Percentiles rank a stretch among this genome's conserved stretches.
Evolutionary conservation across 202 grass and related monocot genomes (phyloP).

Genomic region (Panicum virgatum): DNA sequence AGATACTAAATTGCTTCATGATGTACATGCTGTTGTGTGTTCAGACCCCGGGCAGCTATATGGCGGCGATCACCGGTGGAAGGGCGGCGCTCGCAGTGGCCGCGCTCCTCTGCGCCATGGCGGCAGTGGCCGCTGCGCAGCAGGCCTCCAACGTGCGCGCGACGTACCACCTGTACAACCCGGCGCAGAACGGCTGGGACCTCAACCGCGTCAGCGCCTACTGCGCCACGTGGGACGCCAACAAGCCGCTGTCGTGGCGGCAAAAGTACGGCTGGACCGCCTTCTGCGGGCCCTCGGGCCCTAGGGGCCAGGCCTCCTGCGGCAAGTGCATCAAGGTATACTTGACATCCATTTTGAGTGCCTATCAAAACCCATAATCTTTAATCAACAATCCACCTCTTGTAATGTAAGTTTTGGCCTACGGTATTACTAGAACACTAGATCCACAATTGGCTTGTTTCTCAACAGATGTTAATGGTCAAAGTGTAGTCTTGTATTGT

Average conservation of each 20-base stretch:
- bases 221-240: slow-evolving; percentile 66
- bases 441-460: no score
- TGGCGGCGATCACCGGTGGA: background rate
- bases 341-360: no score
- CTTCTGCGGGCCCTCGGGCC: slow-evolving; percentile 53
- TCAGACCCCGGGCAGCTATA: background rate
- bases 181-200: slow-evolving; percentile 49
- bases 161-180: slow-evolving; percentile 56
- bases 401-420: no score
- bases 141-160: slow-evolving; percentile 59
- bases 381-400: no score
- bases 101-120: background rate
- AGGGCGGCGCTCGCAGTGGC: background rate
- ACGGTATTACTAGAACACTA: no score
- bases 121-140: slow-evolving; percentile 21
- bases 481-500: no score
- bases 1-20: background rate
- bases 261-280: slow-evolving; percentile 61
- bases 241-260: slow-evolving; percentile 51
- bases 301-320: slow-evolving; percentile 26
- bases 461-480: no score
- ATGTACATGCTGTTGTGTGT: background rate
- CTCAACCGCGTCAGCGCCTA: slow-evolving; percentile 41
- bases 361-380: no score
- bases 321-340: slow-evolving; percentile 63